Conservation (phyloP, 2,329 filamentous ascomycete genomes). For the Pseudogymnoascus sp. region DNA sequence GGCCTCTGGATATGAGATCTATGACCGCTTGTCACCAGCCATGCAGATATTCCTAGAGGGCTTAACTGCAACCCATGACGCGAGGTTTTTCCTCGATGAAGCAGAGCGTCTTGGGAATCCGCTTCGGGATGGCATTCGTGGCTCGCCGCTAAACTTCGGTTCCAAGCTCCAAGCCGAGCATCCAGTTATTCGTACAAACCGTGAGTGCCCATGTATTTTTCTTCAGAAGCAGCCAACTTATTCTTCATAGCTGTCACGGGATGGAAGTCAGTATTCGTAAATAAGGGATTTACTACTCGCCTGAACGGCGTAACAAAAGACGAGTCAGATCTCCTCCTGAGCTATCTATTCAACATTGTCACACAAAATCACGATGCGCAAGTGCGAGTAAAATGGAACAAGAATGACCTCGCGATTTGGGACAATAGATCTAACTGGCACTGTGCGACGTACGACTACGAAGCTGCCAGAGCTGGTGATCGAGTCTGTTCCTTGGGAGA, state of each 20-base stretch:
- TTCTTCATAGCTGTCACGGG: constrained; percentile 39
- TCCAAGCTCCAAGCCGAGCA: constrained; percentile 34
- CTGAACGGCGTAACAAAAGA: constrained; percentile 48
- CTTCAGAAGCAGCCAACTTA: neutral
- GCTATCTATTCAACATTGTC: constrained; percentile 33
- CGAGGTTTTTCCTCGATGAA: constrained; percentile 42
- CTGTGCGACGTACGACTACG: constrained; percentile 54
- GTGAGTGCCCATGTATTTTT: constrained; percentile 16
- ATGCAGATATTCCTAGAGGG: constrained; percentile 40
- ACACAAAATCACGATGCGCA: constrained; percentile 49
- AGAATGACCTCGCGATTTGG: constrained; percentile 54
- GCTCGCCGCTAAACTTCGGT: constrained; percentile 50
- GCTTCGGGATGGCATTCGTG: constrained; percentile 32
- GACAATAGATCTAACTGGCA: constrained; percentile 49
- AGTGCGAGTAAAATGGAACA: constrained; percentile 44
- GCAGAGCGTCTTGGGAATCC: constrained; percentile 37
- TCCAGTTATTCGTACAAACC: constrained; percentile 51
- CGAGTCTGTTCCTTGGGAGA: constrained; percentile 41
- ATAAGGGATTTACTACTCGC: constrained; percentile 43
- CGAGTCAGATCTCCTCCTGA: constrained; percentile 38
- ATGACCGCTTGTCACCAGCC: constrained; percentile 43
- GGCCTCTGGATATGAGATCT: constrained; percentile 44
- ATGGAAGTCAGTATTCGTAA: constrained; percentile 41
- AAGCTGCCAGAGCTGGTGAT: constrained; percentile 37
- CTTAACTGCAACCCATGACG: constrained; percentile 42